Conservation (phyloP, 306 rosid genomes). For the Canavalia gladiata region DNA sequence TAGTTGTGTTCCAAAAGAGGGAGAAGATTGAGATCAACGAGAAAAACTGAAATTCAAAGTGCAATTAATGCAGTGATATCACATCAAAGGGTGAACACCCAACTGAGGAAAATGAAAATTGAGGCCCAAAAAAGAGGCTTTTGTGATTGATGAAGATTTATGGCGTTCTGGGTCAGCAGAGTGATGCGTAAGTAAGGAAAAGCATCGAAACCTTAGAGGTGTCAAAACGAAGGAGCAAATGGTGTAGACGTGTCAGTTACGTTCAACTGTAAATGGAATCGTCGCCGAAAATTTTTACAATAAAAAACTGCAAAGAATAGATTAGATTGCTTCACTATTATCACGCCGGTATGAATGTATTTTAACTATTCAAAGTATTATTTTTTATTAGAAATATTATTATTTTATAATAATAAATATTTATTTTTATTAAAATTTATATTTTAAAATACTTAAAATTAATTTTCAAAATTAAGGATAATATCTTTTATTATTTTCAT, state of each 20-base stretch:
- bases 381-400: too few species aligned
- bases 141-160: conserved; percentile 30
- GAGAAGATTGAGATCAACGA: conserved; percentile 42
- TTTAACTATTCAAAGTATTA: too few species aligned
- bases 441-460: too few species aligned
- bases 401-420: too few species aligned
- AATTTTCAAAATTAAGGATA: too few species aligned
- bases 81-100: conserved; percentile 37
- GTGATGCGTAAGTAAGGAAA: conserved; percentile 38
- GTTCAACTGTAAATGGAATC: conserved; percentile 47
- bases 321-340: too few species aligned
- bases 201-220: conserved; percentile 21
- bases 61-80: background rate
- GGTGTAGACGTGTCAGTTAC: conserved; percentile 42
- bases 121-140: conserved; percentile 34
- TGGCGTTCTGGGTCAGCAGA: conserved; percentile 31
- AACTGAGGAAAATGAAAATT: conserved; percentile 47
- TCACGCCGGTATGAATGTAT: too few species aligned
- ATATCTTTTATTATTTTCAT: too few species aligned
- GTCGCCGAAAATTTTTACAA: background rate
- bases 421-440: too few species aligned
- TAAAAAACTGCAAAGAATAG: too few species aligned
- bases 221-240: conserved; percentile 33
- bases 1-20: conserved; percentile 17
- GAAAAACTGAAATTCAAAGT: conserved; percentile 36